A percentile compares a stretch with the other conserved stretches of the same genome.
Evolutionary conservation across 148 eudicot species (phyloP).

Genomic region (Limonium bicolor): DNA sequence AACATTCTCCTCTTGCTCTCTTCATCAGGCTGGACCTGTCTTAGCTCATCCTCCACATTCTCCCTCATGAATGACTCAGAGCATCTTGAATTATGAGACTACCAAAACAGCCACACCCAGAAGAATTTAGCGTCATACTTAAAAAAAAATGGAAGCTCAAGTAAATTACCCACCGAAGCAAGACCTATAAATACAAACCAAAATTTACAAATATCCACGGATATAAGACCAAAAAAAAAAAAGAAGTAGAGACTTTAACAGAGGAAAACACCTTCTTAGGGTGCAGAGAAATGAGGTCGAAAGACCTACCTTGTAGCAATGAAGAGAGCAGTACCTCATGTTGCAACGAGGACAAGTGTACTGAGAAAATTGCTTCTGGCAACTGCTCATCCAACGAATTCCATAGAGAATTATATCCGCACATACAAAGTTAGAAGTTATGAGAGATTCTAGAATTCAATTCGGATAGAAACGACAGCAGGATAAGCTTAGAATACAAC

Average conservation of each 20-base stretch:
- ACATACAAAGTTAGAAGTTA: too few species aligned
- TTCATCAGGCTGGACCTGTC: conserved; percentile 42
- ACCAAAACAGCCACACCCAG: conserved; percentile 5
- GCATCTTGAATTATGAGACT: conserved; percentile 85
- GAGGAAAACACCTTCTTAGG: too few species aligned
- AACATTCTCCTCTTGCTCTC: conserved; percentile 60
- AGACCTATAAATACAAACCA: neutral
- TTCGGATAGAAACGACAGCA: neutral
- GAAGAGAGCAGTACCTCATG: conserved; percentile 81
- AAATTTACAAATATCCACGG: neutral
- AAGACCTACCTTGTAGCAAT: conserved; percentile 70
- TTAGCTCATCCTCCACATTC: conserved; percentile 66
- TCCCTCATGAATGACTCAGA: conserved; percentile 93
- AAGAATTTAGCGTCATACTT: too few species aligned
- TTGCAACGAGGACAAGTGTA: conserved; percentile 94
- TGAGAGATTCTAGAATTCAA: too few species aligned
- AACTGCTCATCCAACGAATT: too few species aligned
- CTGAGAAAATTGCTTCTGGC: conserved; percentile 84
- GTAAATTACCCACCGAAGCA: neutral
- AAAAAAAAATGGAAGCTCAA: neutral
- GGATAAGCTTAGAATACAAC: neutral
- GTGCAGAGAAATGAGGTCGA: neutral
- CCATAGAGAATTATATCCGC: too few species aligned
- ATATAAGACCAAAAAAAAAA: neutral
- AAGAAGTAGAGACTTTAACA: too few species aligned